These are phyloP conservation scores for Austroboletus eburneus DNA, from an alignment of 768 basidiomycete species.

Conservation along the genomic window DNA sequence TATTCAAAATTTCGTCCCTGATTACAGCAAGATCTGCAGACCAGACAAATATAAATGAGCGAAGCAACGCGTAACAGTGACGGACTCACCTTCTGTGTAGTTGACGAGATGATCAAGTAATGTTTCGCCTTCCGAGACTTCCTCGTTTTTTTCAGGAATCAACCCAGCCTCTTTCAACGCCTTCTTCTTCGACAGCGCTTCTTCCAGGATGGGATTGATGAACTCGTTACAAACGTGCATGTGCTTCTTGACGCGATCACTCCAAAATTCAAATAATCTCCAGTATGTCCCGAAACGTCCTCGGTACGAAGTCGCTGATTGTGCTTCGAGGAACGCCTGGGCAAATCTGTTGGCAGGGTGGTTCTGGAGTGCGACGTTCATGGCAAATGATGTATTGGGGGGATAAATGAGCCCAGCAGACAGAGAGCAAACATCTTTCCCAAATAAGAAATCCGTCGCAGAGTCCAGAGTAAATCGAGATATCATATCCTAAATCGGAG, in stretches of 20 bases:
- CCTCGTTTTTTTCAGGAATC: slow-evolving; percentile 6
- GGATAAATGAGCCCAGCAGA: slow-evolving; percentile 48
- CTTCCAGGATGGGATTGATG: slow-evolving; percentile 48
- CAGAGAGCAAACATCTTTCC: slow-evolving; percentile 43
- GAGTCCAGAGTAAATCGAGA: slow-evolving; percentile 58
- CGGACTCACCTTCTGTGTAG: slow-evolving; percentile 23
- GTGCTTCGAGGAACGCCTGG: slow-evolving; percentile 47
- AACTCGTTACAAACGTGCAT: slow-evolving; percentile 48
- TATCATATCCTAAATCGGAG: slow-evolving; percentile 41
- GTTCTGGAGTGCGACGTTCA: slow-evolving; percentile 10
- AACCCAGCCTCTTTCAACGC: slow-evolving; percentile 20
- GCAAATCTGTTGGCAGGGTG: slow-evolving; percentile 43
- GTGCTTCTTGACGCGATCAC: slow-evolving; percentile 41
- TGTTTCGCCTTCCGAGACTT: slow-evolving; percentile 22
- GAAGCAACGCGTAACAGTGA: neutral
- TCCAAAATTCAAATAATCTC: slow-evolving; percentile 51
- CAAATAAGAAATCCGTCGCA: slow-evolving; percentile 56
- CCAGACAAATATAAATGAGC: neutral
- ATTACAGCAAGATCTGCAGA: slow-evolving; percentile 28
- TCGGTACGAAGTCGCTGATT: slow-evolving; percentile 38
- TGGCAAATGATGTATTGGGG: slow-evolving; percentile 12
- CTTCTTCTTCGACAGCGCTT: slow-evolving; percentile 41
- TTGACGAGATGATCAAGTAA: slow-evolving; percentile 30
- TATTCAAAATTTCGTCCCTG: slow-evolving; percentile 35
- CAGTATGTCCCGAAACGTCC: slow-evolving; percentile 41